Evolutionary conservation across 805 yeast genomes (phyloP).

Genomic region (Ogataea populi-albae): DNA sequence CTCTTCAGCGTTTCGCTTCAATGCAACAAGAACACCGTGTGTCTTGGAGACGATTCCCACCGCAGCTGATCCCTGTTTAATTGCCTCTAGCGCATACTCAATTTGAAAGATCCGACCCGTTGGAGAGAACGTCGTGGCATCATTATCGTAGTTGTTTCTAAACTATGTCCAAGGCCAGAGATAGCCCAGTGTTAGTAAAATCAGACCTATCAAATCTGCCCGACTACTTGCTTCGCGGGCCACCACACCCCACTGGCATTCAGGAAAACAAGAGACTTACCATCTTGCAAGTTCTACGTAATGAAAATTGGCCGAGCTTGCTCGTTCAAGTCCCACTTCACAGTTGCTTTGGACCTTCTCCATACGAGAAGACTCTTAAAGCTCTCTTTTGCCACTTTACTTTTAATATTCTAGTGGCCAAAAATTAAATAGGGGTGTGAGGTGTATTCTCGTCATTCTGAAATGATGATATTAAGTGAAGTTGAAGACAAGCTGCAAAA

Average conservation of each 20-base stretch:
- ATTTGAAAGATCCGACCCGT: slow-evolving; percentile 89
- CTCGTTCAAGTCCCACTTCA: no score
- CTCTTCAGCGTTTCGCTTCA: slow-evolving; percentile 96
- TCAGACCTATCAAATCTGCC: no score
- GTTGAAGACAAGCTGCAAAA: neutral
- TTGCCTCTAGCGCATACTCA: slow-evolving; percentile 90
- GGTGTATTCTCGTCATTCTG: slow-evolving; percentile 6
- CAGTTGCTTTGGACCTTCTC: no score
- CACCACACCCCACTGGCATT: neutral
- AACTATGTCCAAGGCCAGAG: slow-evolving; percentile 45
- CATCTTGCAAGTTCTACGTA: slow-evolving; percentile 5
- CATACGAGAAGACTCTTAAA: neutral
- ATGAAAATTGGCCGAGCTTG: no score
- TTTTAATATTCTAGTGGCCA: slow-evolving; percentile 11
- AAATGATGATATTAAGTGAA: neutral
- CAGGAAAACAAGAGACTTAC: slow-evolving; percentile 3
- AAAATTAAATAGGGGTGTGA: slow-evolving; percentile 3
- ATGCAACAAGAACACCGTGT: slow-evolving; percentile 88
- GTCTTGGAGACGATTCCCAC: slow-evolving; percentile 86
- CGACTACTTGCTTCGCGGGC: no score
- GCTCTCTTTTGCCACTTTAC: slow-evolving; percentile 16
- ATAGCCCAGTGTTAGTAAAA: no score
- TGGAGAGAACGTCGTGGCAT: slow-evolving; percentile 95
- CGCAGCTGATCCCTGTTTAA: slow-evolving; percentile 96
- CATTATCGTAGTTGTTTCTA: slow-evolving; percentile 98